A percentile compares a stretch with the other conserved stretches of the same genome.
Evolutionary conservation across 2,329 filamentous ascomycete species (phyloP).

Genomic region (Calonectria ilicicola): DNA sequence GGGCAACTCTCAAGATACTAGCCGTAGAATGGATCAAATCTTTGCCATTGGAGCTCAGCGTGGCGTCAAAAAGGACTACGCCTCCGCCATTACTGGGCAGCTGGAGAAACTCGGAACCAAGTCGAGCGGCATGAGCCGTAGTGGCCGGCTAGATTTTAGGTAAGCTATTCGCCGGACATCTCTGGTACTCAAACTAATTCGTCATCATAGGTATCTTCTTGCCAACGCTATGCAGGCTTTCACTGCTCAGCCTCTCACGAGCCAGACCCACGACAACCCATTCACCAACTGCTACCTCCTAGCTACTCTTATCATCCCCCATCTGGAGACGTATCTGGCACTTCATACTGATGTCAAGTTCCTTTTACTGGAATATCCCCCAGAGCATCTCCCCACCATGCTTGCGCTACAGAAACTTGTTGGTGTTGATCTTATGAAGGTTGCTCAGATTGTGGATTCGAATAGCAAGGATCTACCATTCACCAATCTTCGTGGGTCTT

Average conservation of each 20-base stretch:
- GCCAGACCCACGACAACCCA: conserved; percentile 65
- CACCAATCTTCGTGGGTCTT: conserved; percentile 53
- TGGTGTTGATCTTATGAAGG: conserved; percentile 67
- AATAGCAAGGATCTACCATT: conserved; percentile 53
- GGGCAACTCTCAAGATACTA: conserved; percentile 44
- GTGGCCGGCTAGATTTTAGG: conserved; percentile 70
- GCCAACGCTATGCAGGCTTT: conserved; percentile 71
- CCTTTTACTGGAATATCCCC: conserved; percentile 69
- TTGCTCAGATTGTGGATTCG: conserved; percentile 67
- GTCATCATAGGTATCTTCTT: conserved; percentile 64
- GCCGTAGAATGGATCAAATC: conserved; percentile 66
- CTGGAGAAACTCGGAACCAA: conserved; percentile 68
- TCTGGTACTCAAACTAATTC: conserved; percentile 7
- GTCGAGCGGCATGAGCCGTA: conserved; percentile 61
- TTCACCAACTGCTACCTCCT: conserved; percentile 66
- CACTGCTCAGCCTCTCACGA: conserved; percentile 61
- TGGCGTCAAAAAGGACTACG: conserved; percentile 63
- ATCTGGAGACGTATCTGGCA: conserved; percentile 70
- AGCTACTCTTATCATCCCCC: conserved; percentile 69
- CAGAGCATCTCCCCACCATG: conserved; percentile 67
- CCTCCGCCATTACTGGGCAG: conserved; percentile 60
- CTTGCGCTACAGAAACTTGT: conserved; percentile 69
- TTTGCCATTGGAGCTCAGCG: conserved; percentile 70
- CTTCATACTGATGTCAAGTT: conserved; percentile 65
- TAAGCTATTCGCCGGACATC: conserved; percentile 45